A percentile compares a stretch with the other conserved stretches of the same genome.
Conservation (phyloP, 257 asterid species). For the Sherardia arvensis region DNA sequence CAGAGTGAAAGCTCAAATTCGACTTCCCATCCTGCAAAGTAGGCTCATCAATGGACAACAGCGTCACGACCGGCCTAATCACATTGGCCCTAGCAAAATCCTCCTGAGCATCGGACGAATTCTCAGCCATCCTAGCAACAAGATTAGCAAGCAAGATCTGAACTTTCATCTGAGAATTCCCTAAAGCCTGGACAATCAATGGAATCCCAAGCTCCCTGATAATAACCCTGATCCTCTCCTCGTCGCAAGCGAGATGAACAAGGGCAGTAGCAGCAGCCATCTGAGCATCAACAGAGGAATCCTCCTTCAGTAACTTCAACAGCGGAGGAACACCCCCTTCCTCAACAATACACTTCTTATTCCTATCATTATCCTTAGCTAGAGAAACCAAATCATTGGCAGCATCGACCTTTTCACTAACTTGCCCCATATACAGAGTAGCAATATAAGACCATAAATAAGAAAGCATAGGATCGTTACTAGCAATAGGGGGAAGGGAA, state of each 20-base stretch:
- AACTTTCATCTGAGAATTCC: slow-evolving; percentile 55
- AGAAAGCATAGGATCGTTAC: slow-evolving; percentile 72
- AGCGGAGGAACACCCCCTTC: slow-evolving; percentile 71
- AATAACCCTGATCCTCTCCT: slow-evolving; percentile 45
- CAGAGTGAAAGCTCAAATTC: slow-evolving; percentile 47
- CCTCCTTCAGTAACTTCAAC: slow-evolving; percentile 51
- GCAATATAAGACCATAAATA: slow-evolving; percentile 86
- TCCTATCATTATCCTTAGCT: slow-evolving; percentile 75
- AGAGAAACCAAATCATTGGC: slow-evolving; percentile 57
- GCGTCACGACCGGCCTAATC: slow-evolving; percentile 67
- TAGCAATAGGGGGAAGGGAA: slow-evolving; percentile 72
- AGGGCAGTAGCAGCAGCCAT: slow-evolving; percentile 56
- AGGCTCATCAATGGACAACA: slow-evolving; percentile 53
- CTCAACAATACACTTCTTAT: slow-evolving; percentile 69
- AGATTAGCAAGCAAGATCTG: slow-evolving; percentile 54
- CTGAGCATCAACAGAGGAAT: slow-evolving; percentile 54
- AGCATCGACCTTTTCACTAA: slow-evolving; percentile 54
- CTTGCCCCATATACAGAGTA: slow-evolving; percentile 49
- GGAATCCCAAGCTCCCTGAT: slow-evolving; percentile 47
- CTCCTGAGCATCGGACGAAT: slow-evolving; percentile 50
- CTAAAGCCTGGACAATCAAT: slow-evolving; percentile 48
- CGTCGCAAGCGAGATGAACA: slow-evolving; percentile 39
- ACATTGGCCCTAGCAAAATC: slow-evolving; percentile 73
- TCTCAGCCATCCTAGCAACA: slow-evolving; percentile 61
- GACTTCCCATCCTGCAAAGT: slow-evolving; percentile 30